These are phyloP conservation scores for Daphne laureola DNA, from an alignment of 441 rosid species.

Conservation along the genomic window DNA sequence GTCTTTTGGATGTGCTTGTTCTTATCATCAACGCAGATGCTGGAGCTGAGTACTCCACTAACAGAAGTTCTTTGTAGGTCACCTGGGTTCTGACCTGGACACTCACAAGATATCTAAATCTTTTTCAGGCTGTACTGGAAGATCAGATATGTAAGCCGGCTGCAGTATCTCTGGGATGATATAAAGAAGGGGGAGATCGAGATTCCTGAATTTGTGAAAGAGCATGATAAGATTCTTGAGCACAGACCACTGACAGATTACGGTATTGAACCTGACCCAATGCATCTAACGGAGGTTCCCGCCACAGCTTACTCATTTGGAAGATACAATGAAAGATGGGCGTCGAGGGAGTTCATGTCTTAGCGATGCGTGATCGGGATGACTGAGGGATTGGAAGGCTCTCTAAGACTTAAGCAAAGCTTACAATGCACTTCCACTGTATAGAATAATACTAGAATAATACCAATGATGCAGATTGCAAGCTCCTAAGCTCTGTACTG, in stretches of 20 bases:
- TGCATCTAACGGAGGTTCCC: slow-evolving; percentile 52
- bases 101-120: not conserved
- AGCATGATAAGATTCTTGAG: slow-evolving; percentile 57
- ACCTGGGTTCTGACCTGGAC: too few species aligned
- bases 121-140: slow-evolving; percentile 53
- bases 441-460: too few species aligned
- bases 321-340: slow-evolving; percentile 60
- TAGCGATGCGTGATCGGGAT: slow-evolving; percentile 6
- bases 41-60: too few species aligned
- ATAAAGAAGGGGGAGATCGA: slow-evolving; percentile 57
- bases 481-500: too few species aligned
- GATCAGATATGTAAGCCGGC: slow-evolving; percentile 62
- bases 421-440: not conserved
- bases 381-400: not conserved
- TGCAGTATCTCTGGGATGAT: slow-evolving; percentile 62
- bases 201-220: slow-evolving; percentile 56
- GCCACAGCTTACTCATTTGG: slow-evolving; percentile 44
- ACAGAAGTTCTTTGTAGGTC: too few species aligned
- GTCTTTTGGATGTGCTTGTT: too few species aligned
- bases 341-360: slow-evolving; percentile 37
- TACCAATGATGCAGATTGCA: too few species aligned
- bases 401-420: not conserved
- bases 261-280: slow-evolving; percentile 85
- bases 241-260: slow-evolving; percentile 71
- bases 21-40: too few species aligned